A percentile compares a stretch with the other conserved stretches of the same genome.
phyloP scores from a whole-genome alignment of 2,329 filamentous ascomycete species.

The Rosellinia necatrix region DNA sequence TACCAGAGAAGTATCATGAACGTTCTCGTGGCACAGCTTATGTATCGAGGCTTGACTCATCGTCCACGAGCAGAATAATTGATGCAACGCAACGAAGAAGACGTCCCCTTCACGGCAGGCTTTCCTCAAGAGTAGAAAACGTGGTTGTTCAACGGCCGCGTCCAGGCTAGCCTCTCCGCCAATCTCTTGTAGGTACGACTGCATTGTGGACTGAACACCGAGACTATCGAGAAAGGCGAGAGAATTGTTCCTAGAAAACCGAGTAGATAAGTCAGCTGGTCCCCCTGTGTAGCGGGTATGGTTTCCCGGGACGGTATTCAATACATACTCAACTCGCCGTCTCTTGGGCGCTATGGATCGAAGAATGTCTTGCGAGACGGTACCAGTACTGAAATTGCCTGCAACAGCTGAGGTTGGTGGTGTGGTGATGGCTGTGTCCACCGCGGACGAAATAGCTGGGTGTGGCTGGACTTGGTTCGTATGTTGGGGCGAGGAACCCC shows the following conservation, averaged over 20 bases:
- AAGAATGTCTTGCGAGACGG: slow-evolving; percentile 6
- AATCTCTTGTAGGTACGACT: slow-evolving; percentile 11
- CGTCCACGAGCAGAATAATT: slow-evolving; percentile 65
- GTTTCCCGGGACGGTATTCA: not conserved
- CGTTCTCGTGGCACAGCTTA: slow-evolving; percentile 41
- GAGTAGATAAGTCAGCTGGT: not conserved
- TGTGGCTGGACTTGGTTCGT: slow-evolving; percentile 20
- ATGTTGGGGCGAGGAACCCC: slow-evolving; percentile 19
- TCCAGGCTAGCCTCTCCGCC: slow-evolving; percentile 33
- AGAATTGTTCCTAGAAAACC: slow-evolving; percentile 24
- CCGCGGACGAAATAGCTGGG: slow-evolving; percentile 16
- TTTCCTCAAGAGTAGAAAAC: slow-evolving; percentile 59
- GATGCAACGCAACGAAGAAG: slow-evolving; percentile 69
- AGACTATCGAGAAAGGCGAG: slow-evolving; percentile 29
- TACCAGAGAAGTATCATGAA: slow-evolving; percentile 30
- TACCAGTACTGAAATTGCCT: slow-evolving; percentile 13
- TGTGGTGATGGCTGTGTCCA: slow-evolving; percentile 34
- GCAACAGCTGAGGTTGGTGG: slow-evolving; percentile 33
- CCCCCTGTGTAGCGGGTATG: not conserved
- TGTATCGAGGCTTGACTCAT: slow-evolving; percentile 44
- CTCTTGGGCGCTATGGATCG: slow-evolving; percentile 34
- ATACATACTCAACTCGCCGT: slow-evolving; percentile 35
- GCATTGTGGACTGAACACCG: slow-evolving; percentile 22
- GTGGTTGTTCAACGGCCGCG: slow-evolving; percentile 47
- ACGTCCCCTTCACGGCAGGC: slow-evolving; percentile 62